Evolutionary conservation across 768 basidiomycete genomes (phyloP).

Genomic region (Hirschioporus abietinus): DNA sequence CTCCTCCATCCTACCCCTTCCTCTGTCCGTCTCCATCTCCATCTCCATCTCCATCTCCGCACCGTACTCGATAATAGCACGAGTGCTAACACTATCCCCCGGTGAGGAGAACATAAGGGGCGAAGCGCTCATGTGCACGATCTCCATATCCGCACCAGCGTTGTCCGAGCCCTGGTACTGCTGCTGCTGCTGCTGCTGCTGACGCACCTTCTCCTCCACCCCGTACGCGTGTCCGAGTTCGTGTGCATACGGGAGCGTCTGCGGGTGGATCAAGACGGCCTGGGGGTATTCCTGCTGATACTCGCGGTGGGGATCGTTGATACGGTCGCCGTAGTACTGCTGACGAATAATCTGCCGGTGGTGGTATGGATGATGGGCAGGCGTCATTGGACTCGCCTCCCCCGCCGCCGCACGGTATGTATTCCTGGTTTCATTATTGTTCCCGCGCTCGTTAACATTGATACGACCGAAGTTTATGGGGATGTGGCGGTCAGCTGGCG

Average conservation of each 20-base stretch:
- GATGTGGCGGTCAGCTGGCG: background rate
- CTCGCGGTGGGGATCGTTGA: too few species aligned
- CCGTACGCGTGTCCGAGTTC: background rate
- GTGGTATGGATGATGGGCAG: too few species aligned
- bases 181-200: background rate
- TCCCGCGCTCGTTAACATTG: too few species aligned
- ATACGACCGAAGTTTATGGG: too few species aligned
- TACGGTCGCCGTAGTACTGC: too few species aligned
- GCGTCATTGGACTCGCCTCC: too few species aligned
- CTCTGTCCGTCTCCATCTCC: background rate
- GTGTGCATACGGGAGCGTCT: background rate
- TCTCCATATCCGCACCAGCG: background rate
- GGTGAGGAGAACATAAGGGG: background rate
- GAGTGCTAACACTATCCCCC: background rate
- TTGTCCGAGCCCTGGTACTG: background rate
- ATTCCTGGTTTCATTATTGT: too few species aligned
- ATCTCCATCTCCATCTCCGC: background rate
- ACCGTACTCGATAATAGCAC: background rate
- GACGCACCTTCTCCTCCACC: background rate
- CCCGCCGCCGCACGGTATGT: too few species aligned
- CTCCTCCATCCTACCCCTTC: background rate
- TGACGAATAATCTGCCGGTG: too few species aligned
- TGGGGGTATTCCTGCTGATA: background rate
- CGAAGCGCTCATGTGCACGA: background rate
- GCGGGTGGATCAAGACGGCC: background rate